Evolutionary conservation across 1,284 basidiomycete species (phyloP), one percentile per base, ranked within the genome.

Genomic region (Moesziomyces sp.): DNA sequence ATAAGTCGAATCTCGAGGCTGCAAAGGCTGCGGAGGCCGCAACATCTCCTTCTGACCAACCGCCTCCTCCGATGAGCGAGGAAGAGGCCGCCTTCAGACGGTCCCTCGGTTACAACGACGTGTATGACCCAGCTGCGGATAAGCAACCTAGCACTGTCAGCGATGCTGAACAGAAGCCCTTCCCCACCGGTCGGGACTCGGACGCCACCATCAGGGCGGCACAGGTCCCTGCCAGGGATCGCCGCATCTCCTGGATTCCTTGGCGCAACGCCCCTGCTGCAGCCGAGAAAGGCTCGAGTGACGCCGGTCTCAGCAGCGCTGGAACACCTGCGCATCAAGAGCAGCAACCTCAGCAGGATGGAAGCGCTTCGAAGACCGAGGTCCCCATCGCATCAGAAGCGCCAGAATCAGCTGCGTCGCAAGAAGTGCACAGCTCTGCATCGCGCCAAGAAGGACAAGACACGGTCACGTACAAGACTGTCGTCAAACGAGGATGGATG

Each of bases 401-500:
- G 26, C 3, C 21, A 24, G 21, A n/a, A 28, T 24, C 44, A 16
- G 40, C 28, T 7, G 24, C 28, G 5, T 5, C 46, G 11, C 18
- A 54, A 21, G 46, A 26, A 18, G n/a, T 35, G 9, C 18, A 26
- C 9, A 14, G 6, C 7, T 2, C 35, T 16, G 45, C 14, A 0
- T 18, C 16, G 5, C 46, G 19, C 5, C 33, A n/a, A 9, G 38
- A 67, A 3, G 51, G 26, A 24, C 47, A 67, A 10, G 28, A 48
- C 21, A 65, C 71, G 1, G 45, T 73, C 33, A 74, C 58, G 1
- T 65, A 69, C 58, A 44, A 62, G 16, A 74, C 67, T 2, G 61
- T 74, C 0, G 46, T 58, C 42, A 74, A 74, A 45, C 66, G 72
- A n/a, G 72, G 72, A 33, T 74, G 72, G 72, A 61, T 74, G 52